Percentiles rank a stretch among this genome's conserved stretches.
Evolutionary conservation across 2,329 filamentous ascomycete genomes (phyloP).

Genomic region (Hypoxylon sp.): DNA sequence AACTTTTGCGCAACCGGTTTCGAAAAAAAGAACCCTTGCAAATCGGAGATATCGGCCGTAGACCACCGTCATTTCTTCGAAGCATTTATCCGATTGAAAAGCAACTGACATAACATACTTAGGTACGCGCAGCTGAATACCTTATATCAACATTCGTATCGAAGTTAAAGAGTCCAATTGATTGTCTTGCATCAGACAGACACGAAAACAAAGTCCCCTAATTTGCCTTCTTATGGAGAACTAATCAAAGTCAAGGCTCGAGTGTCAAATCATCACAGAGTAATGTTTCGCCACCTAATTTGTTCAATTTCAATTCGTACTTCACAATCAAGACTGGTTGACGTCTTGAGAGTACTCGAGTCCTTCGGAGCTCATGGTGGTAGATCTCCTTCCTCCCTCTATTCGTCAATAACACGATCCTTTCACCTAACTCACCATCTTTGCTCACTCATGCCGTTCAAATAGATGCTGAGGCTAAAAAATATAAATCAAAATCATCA

Average conservation of each 20-base stretch:
- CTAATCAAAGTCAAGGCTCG: neutral
- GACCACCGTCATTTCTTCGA: neutral
- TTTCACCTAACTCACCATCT: conserved; percentile 15
- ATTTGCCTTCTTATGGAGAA: neutral
- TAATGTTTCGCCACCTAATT: conserved; percentile 5
- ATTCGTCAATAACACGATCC: neutral
- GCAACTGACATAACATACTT: too few species aligned
- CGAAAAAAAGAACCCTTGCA: conserved; percentile 6
- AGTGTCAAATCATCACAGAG: neutral
- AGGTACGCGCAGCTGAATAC: too few species aligned
- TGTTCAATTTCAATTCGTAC: conserved; percentile 14
- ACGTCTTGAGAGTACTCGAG: conserved; percentile 7
- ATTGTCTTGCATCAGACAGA: neutral
- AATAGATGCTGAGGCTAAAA: conserved; percentile 14
- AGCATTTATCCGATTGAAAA: too few species aligned
- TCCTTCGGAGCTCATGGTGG: conserved; percentile 9
- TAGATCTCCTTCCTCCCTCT: neutral
- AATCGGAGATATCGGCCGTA: conserved; percentile 42
- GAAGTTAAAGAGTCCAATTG: neutral
- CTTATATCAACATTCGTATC: too few species aligned
- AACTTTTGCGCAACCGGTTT: conserved; percentile 3
- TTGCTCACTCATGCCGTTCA: conserved; percentile 2
- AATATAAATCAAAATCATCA: conserved; percentile 35
- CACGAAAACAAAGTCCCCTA: neutral
- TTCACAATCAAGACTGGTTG: conserved; percentile 12